Evolutionary conservation across 1,284 basidiomycete species (phyloP), one percentile per base, ranked within the genome.

Genomic region (Irpex sp.): DNA sequence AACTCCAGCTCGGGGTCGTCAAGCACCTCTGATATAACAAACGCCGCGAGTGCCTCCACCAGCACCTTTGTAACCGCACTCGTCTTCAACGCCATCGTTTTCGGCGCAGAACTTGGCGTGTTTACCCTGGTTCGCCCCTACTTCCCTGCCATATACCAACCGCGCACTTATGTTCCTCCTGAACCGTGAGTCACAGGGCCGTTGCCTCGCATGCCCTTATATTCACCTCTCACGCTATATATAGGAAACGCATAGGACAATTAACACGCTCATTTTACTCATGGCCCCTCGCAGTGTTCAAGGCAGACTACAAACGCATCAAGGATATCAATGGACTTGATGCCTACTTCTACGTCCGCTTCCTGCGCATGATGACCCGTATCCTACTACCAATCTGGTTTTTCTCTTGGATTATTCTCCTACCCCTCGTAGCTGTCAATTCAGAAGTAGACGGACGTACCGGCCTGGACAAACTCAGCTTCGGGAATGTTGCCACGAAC

Each of bases 291-390:
- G 77, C 81, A 1, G 72, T 90, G 19, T 85, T 74, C 73, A 77
- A 75, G 5, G 78, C 84, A 7, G 80, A 91, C 69, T 84, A 85
- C 69, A 73, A 79, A 18, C 80, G 82, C 5, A 87, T 91, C 57
- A 81, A 81, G 62, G 72, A 76, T n/a, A 79, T 86, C 63, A 96
- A 97, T 66, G 96, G 96, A 39, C 82, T 93, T 62, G 96, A 99
- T 71, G 92, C 94, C 36, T 99, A 96, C 78, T 89, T 97, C 72
- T 98, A 93, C 69, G 85, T 97, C 55, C 88, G 93, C 60, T 98
- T 91, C 73, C 80, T 96, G 48, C 86, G 88, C 61, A 86, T 91
- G 78, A 88, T 93, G 83, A 73, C 90, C 58, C 84, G 87, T 68
- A 79, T 96, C 59, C 82, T 97, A 68, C 70, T 92, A 1, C 94